These are phyloP conservation scores for Penicillium sp. DNA, from an alignment of 2,329 filamentous ascomycete species.

Conservation along the genomic window DNA sequence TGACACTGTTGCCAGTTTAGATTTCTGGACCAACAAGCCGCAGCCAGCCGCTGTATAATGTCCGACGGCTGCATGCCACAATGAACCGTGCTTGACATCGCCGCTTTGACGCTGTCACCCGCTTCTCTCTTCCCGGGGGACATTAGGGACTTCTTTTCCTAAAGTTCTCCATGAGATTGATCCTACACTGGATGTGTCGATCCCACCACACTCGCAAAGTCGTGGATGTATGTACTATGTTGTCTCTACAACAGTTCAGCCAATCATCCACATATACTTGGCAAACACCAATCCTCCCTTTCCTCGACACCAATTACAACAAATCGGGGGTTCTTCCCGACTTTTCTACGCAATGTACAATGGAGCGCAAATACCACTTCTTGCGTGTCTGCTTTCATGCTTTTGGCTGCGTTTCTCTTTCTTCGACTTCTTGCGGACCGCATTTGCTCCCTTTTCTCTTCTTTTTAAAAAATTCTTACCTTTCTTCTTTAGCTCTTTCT, in stretches of 20 bases:
- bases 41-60: constrained; percentile 18
- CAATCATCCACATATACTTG: neutral
- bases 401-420: constrained; percentile 11
- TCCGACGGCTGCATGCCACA: neutral
- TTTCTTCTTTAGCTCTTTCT: constrained; percentile 13
- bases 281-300: neutral
- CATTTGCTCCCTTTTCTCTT: constrained; percentile 3
- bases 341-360: constrained; percentile 36
- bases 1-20: constrained; percentile 88
- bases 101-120: neutral
- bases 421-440: constrained; percentile 6
- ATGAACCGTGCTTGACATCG: neutral
- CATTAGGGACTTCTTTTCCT: neutral
- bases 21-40: constrained; percentile 77
- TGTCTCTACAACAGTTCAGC: neutral
- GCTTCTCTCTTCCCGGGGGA: neutral
- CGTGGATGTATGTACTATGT: neutral
- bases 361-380: constrained; percentile 43
- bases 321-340: constrained; percentile 6
- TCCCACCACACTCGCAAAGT: neutral
- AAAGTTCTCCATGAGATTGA: neutral
- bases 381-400: constrained; percentile 23
- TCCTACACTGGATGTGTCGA: neutral
- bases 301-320: constrained; percentile 2
- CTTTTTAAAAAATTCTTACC: constrained; percentile 6